Conservation (phyloP, 805 yeast genomes). For the Candida suzukii region DNA sequence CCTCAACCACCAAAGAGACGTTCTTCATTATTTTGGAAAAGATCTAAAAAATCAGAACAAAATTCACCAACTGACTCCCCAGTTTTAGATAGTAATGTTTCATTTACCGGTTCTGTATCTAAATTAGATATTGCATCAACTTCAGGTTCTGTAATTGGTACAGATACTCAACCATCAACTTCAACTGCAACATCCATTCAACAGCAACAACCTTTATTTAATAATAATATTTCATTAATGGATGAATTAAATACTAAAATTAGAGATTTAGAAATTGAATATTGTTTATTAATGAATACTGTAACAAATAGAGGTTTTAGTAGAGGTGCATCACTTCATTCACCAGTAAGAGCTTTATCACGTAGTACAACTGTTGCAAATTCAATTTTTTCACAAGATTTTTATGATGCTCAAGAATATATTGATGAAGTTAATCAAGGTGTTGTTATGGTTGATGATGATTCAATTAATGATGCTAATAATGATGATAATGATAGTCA, state of each 20-base stretch:
- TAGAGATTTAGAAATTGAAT: slow-evolving; percentile 18
- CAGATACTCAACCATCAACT: background rate
- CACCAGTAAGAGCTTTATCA: slow-evolving; percentile 16
- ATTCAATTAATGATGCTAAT: too few species aligned
- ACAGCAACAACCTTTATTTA: too few species aligned
- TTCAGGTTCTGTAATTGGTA: background rate
- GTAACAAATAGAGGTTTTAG: slow-evolving; percentile 16
- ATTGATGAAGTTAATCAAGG: slow-evolving; percentile 40
- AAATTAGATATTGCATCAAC: background rate
- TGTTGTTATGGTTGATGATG: slow-evolving; percentile 55
- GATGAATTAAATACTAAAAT: slow-evolving; percentile 10
- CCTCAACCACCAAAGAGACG: slow-evolving; percentile 6
- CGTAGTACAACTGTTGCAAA: slow-evolving; percentile 20
- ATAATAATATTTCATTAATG: slow-evolving; percentile 1
- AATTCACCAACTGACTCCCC: background rate
- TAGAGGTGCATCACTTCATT: slow-evolving; percentile 13
- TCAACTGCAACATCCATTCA: background rate
- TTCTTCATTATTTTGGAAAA: slow-evolving; percentile 17
- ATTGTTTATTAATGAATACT: slow-evolving; percentile 12
- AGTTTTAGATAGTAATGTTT: background rate
- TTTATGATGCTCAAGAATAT: slow-evolving; percentile 64
- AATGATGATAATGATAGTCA: slow-evolving; percentile 18
- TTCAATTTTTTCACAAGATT: slow-evolving; percentile 43
- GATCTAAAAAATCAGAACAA: slow-evolving; percentile 6
- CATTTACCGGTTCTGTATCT: background rate